A percentile compares a stretch with the other conserved stretches of the same genome.
Conservation (phyloP, 106 monocot genomes). For the Acanthochlamys bracteata region DNA sequence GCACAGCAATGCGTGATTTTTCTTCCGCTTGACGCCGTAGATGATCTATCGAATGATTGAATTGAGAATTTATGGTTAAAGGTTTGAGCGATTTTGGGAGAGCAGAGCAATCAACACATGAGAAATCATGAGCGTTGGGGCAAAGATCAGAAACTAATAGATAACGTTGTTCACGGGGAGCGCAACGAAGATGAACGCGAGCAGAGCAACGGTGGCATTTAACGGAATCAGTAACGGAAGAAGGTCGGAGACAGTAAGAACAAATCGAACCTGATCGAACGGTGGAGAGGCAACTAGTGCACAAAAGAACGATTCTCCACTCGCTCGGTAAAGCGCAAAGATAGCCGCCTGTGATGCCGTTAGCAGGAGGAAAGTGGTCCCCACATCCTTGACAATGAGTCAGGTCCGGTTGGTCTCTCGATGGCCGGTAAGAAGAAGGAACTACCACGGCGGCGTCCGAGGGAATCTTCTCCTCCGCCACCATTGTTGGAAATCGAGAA, state of each 20-base stretch:
- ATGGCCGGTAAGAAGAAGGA: background rate
- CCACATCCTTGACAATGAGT: background rate
- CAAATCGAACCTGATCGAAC: background rate
- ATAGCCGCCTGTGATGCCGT: background rate
- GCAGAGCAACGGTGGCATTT: background rate
- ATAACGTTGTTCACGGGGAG: background rate
- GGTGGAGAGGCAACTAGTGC: background rate
- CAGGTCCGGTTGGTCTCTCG: background rate
- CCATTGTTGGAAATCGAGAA: no score
- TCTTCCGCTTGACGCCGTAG: background rate
- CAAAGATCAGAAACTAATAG: background rate
- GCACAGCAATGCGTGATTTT: background rate
- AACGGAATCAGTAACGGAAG: background rate
- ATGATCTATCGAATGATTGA: background rate
- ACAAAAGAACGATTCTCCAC: background rate
- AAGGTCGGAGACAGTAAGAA: background rate
- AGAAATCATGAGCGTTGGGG: background rate
- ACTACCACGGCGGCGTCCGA: background rate
- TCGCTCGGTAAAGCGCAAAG: background rate
- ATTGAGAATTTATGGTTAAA: background rate
- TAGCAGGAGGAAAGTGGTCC: no score
- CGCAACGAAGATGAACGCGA: background rate
- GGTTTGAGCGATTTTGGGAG: background rate
- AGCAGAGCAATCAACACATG: background rate
- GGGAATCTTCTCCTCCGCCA: no score